Base-by-base conservation (phyloP, 192 early-diverging fungal genomes). In the Coemansia sp. region DNA sequence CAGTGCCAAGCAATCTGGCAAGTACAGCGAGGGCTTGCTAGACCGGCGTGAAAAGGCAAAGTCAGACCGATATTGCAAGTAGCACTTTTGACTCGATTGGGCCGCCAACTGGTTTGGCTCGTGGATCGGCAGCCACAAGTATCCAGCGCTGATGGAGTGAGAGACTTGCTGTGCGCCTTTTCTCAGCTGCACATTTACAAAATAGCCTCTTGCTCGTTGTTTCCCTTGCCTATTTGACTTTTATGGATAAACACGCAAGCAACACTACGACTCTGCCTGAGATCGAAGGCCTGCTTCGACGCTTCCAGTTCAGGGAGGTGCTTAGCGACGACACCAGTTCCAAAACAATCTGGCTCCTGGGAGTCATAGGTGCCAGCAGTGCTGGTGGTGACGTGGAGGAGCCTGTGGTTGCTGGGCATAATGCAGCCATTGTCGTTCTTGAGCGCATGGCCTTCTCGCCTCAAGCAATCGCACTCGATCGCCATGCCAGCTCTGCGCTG, bases 281-380 rank as follows among this genome's bases (percentile, higher is more conserved):
- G 22, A 58, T 73, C 14, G 32, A 67, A 39, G 49, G 29, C n/a
- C 59, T 73, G 6, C 51, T 82, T n/a, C 32, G 51, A 10, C 51
- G 59, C 31, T 82, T 82, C 42, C 22, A 36, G 19, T 53, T 70
- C 9, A 54, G 43, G 11, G 79, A 82, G 67, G 79, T 82, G 4
- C 66, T 82, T 20, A 72, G 68, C 39, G 70, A 82, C 22, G 79
- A 82, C 19, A 58, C 74, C 4, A 66, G 60, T 39, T 61, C 70
- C 53, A 82, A 82, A 59, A 76, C 74, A 0, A 65, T 73, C 12
- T 82, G 74, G 73, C 63, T 82, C 6, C 58, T 82, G 6, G 79
- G 79, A 0, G 20, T 15, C 4, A 76, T 82, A 24, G 29, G 27
- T 1, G 14, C 29, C 20, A 35, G 41, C 32, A 41, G n/a, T 14